Conservation (phyloP, 805 yeast species). For the Pichia cephalocereana region DNA sequence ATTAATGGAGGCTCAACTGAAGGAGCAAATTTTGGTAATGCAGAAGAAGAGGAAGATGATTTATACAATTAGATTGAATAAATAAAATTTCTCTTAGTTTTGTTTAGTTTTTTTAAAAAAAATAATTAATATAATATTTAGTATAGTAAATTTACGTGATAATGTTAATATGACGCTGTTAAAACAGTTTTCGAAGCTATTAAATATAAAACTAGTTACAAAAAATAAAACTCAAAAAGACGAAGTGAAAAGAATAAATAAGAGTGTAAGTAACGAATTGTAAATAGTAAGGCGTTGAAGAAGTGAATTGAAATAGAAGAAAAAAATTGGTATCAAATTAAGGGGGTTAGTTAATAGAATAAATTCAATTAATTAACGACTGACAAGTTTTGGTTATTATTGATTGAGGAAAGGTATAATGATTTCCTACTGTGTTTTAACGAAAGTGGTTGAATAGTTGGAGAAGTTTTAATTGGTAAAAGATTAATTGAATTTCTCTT, state of each 20-base stretch:
- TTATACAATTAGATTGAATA: constrained; percentile 27
- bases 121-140: too few species aligned
- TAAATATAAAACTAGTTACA: too few species aligned
- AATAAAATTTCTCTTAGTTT: background rate
- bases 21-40: constrained; percentile 41
- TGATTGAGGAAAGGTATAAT: background rate
- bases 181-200: too few species aligned
- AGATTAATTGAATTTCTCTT: background rate
- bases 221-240: background rate
- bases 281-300: background rate
- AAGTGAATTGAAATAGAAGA: background rate
- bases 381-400: too few species aligned
- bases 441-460: background rate
- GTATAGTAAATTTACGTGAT: too few species aligned
- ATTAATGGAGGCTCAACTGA: constrained; percentile 22
- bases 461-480: constrained; percentile 2
- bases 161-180: too few species aligned
- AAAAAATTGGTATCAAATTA: background rate
- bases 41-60: constrained; percentile 40
- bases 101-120: too few species aligned
- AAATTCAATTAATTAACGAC: background rate
- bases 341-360: background rate
- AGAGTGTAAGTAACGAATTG: background rate
- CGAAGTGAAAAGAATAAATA: background rate
- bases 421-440: constrained; percentile 1